Evolutionary conservation across 108 stramenopile species (phyloP), one percentile per base, ranked within the genome.

Genomic region (Aurantiochytrium sp.): DNA sequence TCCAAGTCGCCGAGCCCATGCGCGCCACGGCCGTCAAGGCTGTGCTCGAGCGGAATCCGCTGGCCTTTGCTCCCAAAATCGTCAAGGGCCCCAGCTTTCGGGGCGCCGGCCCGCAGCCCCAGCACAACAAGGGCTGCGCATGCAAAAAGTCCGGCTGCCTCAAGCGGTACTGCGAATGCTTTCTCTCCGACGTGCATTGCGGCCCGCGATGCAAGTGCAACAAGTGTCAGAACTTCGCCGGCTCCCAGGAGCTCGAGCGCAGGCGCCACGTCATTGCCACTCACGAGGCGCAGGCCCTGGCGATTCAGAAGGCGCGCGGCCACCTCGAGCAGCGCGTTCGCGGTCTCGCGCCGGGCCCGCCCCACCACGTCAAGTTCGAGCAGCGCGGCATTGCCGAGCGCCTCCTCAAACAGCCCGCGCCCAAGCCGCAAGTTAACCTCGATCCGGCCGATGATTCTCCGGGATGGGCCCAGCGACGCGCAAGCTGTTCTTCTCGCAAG

Each of bases 151-250:
- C 92, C n/a, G 93, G 92, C 21, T 98, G 98, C 89, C 93, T 97
- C 89, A 98, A 98, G 90, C 96, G 97, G 86, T 96, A 96, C 69
- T 98, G 98, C 89, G 98, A 97, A 88, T 98, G 98, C 86, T 97
- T 95, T 89, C 91, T 95, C 31, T 96, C 94, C 32, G 92, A 90
- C 52, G 95, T 94, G 48, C 92, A 94, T 42, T 98, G 98, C 87
- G 94, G 92, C 52, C 55, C 90, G 4, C 96, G 94, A 87, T 98
- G 98, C 90, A 95, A 96, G 52, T 98, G 98, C 91, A 89, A 91
- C 17, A 65, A 65, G 27, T 65, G 59, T 27, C 15, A 34, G 24
- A 65, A 65, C 19, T 65, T 65, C 19, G 59, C 27, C 8, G 59
- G 59, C 15, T 65, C 59, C 34, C 15, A 65, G 1, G 59, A 65